These are phyloP conservation scores for Isabelozyma rhagii DNA, from an alignment of 805 yeast species.

Conservation along the genomic window DNA sequence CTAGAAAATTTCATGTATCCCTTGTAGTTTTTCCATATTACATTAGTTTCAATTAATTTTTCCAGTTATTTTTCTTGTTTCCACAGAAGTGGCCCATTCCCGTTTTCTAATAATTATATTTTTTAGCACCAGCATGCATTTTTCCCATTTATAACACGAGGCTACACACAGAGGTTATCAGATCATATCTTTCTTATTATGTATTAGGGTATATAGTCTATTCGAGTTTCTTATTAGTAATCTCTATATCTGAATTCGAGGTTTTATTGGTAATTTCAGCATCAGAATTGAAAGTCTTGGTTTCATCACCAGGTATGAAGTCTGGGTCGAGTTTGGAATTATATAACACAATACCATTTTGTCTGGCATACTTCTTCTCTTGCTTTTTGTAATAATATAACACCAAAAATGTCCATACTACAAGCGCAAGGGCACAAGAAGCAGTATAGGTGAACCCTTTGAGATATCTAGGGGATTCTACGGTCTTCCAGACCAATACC, in stretches of 20 bases:
- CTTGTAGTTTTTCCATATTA: too few relatives aligned
- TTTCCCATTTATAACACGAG: not conserved
- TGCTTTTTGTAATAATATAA: conserved; percentile 42
- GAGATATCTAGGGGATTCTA: conserved; percentile 53
- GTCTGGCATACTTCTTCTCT: conserved; percentile 28
- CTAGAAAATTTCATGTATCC: too few relatives aligned
- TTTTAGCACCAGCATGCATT: too few relatives aligned
- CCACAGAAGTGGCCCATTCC: too few relatives aligned
- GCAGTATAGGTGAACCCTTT: conserved; percentile 55
- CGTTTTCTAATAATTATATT: too few relatives aligned
- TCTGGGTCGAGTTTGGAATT: conserved; percentile 11
- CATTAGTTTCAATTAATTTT: too few relatives aligned
- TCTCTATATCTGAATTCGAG: not conserved
- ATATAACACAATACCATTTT: conserved; percentile 34
- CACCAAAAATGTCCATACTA: conserved; percentile 50
- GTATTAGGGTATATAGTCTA: not conserved
- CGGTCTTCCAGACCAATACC: conserved; percentile 53
- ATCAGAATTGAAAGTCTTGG: not conserved
- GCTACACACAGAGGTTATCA: not conserved
- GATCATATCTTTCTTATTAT: not conserved
- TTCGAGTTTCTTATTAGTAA: not conserved
- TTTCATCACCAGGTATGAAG: not conserved
- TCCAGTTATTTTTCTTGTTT: too few relatives aligned
- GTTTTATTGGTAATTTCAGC: not conserved
- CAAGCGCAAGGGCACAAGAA: conserved; percentile 43